Percentiles rank a stretch among this genome's conserved stretches.
These are phyloP conservation scores for Filobasidium floriforme DNA, from an alignment of 768 basidiomycete species.

Conservation along the genomic window DNA sequence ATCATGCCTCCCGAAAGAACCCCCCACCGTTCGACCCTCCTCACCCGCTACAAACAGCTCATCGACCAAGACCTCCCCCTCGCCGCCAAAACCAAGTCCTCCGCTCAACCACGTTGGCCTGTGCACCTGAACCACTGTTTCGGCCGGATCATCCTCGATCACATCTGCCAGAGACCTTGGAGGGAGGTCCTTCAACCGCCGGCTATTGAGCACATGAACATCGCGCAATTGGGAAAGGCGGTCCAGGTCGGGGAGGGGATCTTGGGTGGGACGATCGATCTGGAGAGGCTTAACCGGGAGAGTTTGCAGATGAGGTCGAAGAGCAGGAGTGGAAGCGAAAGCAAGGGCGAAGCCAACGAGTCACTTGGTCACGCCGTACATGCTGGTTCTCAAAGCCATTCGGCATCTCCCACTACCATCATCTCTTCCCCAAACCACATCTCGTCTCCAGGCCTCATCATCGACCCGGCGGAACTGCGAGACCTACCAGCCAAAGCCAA, in stretches of 20 bases:
- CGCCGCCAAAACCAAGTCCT: conserved; percentile 7
- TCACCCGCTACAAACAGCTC: background rate
- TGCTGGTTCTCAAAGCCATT: too few species aligned
- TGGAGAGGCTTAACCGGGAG: conserved; percentile 6
- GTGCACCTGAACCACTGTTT: conserved; percentile 15
- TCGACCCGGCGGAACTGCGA: too few species aligned
- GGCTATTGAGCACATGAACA: conserved; percentile 5
- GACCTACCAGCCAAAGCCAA: too few species aligned
- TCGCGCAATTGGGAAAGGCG: conserved; percentile 4
- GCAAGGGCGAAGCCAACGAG: background rate
- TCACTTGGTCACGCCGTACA: too few species aligned
- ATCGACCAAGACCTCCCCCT: background rate
- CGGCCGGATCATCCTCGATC: conserved; percentile 16
- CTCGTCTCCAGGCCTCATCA: too few species aligned
- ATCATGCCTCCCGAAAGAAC: too few species aligned
- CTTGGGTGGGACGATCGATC: too few species aligned
- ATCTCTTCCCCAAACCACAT: too few species aligned
- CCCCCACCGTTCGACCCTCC: too few species aligned
- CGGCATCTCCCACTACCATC: too few species aligned
- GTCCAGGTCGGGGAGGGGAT: background rate
- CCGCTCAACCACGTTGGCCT: conserved; percentile 14
- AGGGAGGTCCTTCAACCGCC: background rate
- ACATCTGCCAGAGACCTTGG: conserved; percentile 8
- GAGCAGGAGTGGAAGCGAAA: too few species aligned
- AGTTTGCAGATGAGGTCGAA: conserved; percentile 3